Evolutionary conservation across 2,329 filamentous ascomycete genomes (phyloP).

Genomic region (Berkeleyomyces basicola): DNA sequence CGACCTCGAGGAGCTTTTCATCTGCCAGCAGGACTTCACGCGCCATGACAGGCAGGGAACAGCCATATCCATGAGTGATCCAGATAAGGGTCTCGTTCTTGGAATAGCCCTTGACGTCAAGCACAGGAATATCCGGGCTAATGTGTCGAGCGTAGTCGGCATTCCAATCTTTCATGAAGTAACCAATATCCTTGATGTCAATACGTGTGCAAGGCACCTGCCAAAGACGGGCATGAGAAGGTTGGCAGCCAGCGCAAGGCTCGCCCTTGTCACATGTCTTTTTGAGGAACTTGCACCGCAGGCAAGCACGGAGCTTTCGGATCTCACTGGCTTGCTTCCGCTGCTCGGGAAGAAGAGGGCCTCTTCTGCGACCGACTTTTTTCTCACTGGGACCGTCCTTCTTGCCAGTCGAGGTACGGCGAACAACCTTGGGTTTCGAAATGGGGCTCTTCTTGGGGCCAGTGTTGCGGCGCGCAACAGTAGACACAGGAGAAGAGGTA

Average conservation of each 20-base stretch:
- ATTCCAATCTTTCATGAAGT: conserved; percentile 99
- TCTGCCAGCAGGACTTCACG: conserved; percentile 87
- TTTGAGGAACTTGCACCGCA: conserved; percentile 96
- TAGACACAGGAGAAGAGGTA: conserved; percentile 42
- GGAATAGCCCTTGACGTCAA: conserved; percentile 78
- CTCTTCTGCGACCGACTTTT: conserved; percentile 79
- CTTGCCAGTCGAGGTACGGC: conserved; percentile 60
- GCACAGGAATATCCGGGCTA: conserved; percentile 72
- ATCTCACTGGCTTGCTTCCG: conserved; percentile 95
- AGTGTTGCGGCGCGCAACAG: conserved; percentile 46
- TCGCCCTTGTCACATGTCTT: conserved; percentile 98
- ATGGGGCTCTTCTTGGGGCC: conserved; percentile 60
- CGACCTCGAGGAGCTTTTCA: conserved; percentile 79
- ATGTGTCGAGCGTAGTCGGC: conserved; percentile 89
- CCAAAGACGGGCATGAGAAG: conserved; percentile 88
- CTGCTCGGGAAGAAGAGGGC: conserved; percentile 81
- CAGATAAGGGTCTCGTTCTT: conserved; percentile 58
- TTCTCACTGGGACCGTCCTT: conserved; percentile 69
- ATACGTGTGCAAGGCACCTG: conserved; percentile 95
- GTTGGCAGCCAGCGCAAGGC: conserved; percentile 87
- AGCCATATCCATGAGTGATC: conserved; percentile 93
- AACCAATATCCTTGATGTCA: conserved; percentile 95
- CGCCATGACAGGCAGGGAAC: conserved; percentile 80
- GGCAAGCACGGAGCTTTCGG: conserved; percentile 79
- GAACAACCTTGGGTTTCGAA: conserved; percentile 60